A percentile compares a stretch with the other conserved stretches of the same genome.
phyloP scores from a whole-genome alignment of 345 rosid species.

The Pistacia atlantica region DNA sequence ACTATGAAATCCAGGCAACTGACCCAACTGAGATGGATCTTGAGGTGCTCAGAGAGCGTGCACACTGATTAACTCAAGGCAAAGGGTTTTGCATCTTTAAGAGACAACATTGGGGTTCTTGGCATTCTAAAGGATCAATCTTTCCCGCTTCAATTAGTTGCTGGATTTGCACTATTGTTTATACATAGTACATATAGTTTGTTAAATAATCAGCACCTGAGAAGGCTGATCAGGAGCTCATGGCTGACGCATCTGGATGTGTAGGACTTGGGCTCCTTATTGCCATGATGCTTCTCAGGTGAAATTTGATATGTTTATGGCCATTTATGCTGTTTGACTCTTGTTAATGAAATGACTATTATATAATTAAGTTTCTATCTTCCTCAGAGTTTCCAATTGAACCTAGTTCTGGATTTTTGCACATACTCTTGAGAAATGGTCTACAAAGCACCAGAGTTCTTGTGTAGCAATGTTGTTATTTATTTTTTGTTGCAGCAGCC shows the following conservation, averaged over 20 bases:
- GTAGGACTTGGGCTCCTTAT: conserved; percentile 25
- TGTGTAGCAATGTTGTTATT: no score
- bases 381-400: background rate
- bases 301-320: conserved; percentile 20
- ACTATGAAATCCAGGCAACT: conserved; percentile 42
- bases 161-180: conserved; percentile 13
- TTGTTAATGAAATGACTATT: conserved; percentile 23
- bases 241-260: conserved; percentile 4
- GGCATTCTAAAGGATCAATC: background rate
- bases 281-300: conserved; percentile 57
- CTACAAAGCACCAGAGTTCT: no score
- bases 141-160: conserved; percentile 18
- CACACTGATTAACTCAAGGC: conserved; percentile 16
- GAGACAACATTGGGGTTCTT: conserved; percentile 3
- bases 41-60: conserved; percentile 43
- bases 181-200: conserved; percentile 11
- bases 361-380: conserved; percentile 1
- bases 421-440: no score
- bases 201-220: conserved; percentile 35
- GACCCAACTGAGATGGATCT: conserved; percentile 47
- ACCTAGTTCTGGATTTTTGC: no score
- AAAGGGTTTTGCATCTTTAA: background rate
- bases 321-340: conserved; percentile 6
- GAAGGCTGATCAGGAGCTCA: conserved; percentile 51
- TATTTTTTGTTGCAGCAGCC: no score